Base-by-base conservation (phyloP, 1,139 yeast species). In the Candida tropicalis region DNA sequence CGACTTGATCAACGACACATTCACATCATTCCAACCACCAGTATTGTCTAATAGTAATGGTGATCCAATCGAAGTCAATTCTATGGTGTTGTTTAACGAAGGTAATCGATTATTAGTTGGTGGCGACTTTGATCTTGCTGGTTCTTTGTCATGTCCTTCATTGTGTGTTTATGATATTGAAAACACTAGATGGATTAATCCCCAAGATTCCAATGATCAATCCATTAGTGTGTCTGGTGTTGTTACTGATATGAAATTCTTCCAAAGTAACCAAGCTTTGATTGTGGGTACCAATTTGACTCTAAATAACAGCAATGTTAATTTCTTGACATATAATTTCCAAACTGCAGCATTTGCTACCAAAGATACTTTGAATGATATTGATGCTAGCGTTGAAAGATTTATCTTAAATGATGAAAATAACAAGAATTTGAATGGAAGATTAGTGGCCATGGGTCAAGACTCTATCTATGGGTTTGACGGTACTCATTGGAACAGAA, bases 81-180 rank as follows among this genome's bases (percentile, higher is more conserved):
- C 84, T 2, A 63, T 87, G 47, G 79, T 76, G 2, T 70, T 74
- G 44, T 75, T 78, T 49, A 83, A 81, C 27, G 65, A 67, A 24
- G 71, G 71, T 7, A 60, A 73, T 18, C 70, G 75, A 18, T 60
- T 90, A 15, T 69, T 89, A 31, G 86, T 88, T 9, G 96, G 88
- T 39, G 99, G 99, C 16, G 71, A 80, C 38, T 88, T 88, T 56
- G 75, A 73, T 24, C 62, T 70, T 28, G 84, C 86, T 3, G 84
- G 87, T 0, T 70, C 82, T 7, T 65, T 78, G 48, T 66, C 70
- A 36, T 89, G 97, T 64, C 63, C 70, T 2, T 77, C 82, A 2
- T 63, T 89, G 39, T 88, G 96, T 59, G 66, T 86, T 35, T 89
- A 81, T 59, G 86, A 85, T 53, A 62, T 84, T 45, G 60, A 65